phyloP scores from a whole-genome alignment of 768 basidiomycete genomes.

The Amanita rimosa region DNA sequence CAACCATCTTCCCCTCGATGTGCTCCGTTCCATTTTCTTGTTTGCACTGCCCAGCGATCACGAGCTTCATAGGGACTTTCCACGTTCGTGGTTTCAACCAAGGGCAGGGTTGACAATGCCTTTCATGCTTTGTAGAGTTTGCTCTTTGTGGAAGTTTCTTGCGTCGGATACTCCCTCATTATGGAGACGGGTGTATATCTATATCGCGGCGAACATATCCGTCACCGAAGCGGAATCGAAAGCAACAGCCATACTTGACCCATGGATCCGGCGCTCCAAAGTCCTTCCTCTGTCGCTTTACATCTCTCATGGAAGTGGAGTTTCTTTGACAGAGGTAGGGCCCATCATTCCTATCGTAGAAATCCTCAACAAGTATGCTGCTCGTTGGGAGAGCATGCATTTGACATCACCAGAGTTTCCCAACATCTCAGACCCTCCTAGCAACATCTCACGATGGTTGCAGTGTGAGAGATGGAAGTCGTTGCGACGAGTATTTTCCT shows the following conservation, averaged over 20 bases:
- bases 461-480: neutral
- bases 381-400: neutral
- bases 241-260: neutral
- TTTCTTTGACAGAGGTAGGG: neutral
- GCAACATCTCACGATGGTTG: neutral
- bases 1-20: no score
- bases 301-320: neutral
- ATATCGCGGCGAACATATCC: neutral
- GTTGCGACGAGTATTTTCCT: neutral
- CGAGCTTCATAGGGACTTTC: no score
- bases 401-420: neutral
- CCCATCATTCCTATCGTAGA: neutral
- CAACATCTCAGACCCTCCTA: no score
- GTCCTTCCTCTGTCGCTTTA: neutral
- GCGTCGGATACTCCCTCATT: neutral
- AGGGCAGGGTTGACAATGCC: no score
- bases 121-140: neutral
- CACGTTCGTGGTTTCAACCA: no score
- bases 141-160: no score
- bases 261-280: neutral
- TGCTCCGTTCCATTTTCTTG: no score
- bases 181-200: neutral
- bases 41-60: no score
- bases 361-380: neutral
- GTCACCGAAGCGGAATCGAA: neutral